Conservation (phyloP, 805 yeast genomes). For the Metschnikowia rubicola region DNA sequence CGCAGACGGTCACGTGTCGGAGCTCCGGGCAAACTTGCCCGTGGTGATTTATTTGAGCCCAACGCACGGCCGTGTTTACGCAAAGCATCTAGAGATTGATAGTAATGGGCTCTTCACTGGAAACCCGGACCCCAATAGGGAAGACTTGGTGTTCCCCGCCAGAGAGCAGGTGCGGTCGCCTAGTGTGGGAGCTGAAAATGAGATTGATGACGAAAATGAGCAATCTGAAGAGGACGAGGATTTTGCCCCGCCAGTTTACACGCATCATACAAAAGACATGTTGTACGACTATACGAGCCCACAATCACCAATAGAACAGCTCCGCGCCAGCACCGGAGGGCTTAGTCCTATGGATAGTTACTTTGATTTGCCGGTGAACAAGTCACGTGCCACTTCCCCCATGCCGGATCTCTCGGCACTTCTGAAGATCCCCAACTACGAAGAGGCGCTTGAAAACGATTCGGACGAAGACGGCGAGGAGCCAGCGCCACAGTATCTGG, state of each 20-base stretch:
- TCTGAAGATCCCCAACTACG: slow-evolving; percentile 37
- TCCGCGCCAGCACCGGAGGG: slow-evolving; percentile 21
- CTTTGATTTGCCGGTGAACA: slow-evolving; percentile 27
- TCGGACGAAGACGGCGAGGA: slow-evolving; percentile 21
- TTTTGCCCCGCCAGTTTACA: slow-evolving; percentile 44
- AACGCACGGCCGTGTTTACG: slow-evolving; percentile 35
- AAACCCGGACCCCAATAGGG: slow-evolving; percentile 16
- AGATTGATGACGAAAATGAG: slow-evolving; percentile 8
- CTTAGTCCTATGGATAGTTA: slow-evolving; percentile 24
- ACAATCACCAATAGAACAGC: slow-evolving; percentile 37
- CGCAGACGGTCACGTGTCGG: slow-evolving; percentile 49
- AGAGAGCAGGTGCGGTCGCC: slow-evolving; percentile 17
- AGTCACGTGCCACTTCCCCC: slow-evolving; percentile 12
- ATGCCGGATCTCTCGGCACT: slow-evolving; percentile 25
- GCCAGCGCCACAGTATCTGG: slow-evolving; percentile 22
- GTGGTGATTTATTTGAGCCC: slow-evolving; percentile 42
- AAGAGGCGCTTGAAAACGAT: slow-evolving; percentile 38
- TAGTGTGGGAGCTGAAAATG: slow-evolving; percentile 1
- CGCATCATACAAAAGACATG: slow-evolving; percentile 36
- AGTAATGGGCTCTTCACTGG: slow-evolving; percentile 23
- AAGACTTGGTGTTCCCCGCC: slow-evolving; percentile 30
- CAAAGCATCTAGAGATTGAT: slow-evolving; percentile 33
- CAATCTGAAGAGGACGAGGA: slow-evolving; percentile 21
- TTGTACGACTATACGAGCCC: slow-evolving; percentile 34
- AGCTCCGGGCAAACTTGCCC: slow-evolving; percentile 51